phyloP scores from a whole-genome alignment of 306 rosid genomes.

The Acmispon strigosus region DNA sequence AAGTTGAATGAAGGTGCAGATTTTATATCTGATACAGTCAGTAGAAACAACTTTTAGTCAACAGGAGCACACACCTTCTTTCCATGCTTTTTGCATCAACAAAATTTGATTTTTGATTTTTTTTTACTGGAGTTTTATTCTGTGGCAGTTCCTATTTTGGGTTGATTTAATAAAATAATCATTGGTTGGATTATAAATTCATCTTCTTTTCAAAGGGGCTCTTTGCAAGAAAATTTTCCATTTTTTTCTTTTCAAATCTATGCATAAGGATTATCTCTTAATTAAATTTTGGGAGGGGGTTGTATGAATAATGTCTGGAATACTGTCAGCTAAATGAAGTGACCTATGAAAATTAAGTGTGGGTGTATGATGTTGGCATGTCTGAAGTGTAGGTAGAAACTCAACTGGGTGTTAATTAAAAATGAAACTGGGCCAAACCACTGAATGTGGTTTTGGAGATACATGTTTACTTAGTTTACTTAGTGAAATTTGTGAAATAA shows the following conservation, averaged over 20 bases:
- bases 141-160: background rate
- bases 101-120: background rate
- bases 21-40: too few species aligned
- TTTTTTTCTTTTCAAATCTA: too few species aligned
- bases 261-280: too few species aligned
- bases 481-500: background rate
- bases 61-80: background rate
- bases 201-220: background rate
- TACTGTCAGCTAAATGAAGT: background rate
- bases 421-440: background rate
- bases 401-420: background rate
- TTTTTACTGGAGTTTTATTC: too few species aligned
- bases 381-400: background rate
- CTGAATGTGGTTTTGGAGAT: conserved; percentile 4
- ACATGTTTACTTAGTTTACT: background rate
- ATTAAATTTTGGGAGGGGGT: background rate
- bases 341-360: background rate
- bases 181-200: background rate
- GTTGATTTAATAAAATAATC: background rate
- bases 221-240: too few species aligned
- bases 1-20: too few species aligned
- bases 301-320: background rate
- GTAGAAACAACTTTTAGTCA: too few species aligned
- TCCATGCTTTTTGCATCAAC: background rate
- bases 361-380: background rate